Conservation (phyloP, 768 basidiomycete genomes). For the Clavaria fumosa region DNA sequence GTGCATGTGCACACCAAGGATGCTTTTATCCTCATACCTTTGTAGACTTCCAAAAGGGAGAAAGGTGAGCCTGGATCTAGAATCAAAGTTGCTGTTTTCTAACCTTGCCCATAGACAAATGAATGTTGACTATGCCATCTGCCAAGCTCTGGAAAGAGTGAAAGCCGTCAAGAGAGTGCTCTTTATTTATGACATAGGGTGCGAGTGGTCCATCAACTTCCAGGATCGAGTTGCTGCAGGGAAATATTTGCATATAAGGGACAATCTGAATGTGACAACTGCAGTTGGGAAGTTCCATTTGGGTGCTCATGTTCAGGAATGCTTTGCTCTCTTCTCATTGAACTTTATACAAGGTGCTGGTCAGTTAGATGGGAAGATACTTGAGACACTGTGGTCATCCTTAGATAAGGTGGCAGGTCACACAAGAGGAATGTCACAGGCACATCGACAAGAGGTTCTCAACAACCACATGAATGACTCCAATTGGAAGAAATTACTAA, state of each 20-base stretch:
- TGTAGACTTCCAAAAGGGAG: conserved; percentile 20
- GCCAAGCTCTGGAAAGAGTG: conserved; percentile 10
- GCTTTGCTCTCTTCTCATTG: conserved; percentile 13
- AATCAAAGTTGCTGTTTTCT: conserved; percentile 1
- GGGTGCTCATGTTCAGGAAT: conserved; percentile 9
- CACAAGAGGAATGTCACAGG: conserved; percentile 19
- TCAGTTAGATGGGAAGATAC: conserved; percentile 21
- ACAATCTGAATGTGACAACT: background rate
- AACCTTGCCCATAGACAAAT: conserved; percentile 9
- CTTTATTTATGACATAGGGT: conserved; percentile 19
- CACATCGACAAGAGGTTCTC: conserved; percentile 17
- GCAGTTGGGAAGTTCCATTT: conserved; percentile 12
- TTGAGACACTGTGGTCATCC: conserved; percentile 20
- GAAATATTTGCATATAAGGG: conserved; percentile 3
- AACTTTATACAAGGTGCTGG: conserved; percentile 15
- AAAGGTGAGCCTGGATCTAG: conserved; percentile 14
- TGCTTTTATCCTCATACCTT: conserved; percentile 17
- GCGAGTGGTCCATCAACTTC: conserved; percentile 15
- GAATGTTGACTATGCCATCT: conserved; percentile 17
- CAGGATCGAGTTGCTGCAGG: conserved; percentile 8
- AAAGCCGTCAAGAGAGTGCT: conserved; percentile 1
- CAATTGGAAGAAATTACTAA: conserved; percentile 21
- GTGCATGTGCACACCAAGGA: conserved; percentile 19
- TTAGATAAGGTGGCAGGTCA: conserved; percentile 14
- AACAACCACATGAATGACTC: conserved; percentile 23